phyloP scores from a whole-genome alignment of 164 flowering plant species.

The Aristolochia fimbriata region DNA sequence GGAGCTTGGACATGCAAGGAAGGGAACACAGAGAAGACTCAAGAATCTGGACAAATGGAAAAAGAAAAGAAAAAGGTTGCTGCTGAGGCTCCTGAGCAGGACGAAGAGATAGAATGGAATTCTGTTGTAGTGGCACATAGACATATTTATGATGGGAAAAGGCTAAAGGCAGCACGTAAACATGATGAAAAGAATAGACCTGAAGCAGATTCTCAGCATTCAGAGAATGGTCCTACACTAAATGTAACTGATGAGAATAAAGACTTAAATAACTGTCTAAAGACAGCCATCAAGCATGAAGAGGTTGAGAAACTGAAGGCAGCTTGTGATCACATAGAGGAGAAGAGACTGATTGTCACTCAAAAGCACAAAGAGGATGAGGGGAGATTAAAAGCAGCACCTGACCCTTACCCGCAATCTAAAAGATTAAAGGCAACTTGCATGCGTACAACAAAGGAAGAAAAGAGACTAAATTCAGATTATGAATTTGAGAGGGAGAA shows the following conservation, averaged over 20 bases:
- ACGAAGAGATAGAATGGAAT: not conserved
- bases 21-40: too few species aligned
- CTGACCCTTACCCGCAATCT: not conserved
- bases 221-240: not conserved
- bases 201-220: too few species aligned
- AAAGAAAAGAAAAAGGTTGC: not conserved
- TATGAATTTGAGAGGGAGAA: constrained; percentile 7
- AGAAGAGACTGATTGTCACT: not conserved
- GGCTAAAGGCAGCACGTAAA: constrained; percentile 12
- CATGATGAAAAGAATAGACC: constrained; percentile 2
- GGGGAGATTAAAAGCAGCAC: not conserved
- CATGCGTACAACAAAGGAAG: not conserved
- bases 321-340: constrained; percentile 1
- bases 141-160: constrained; percentile 6
- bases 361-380: constrained; percentile 1
- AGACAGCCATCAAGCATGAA: not conserved
- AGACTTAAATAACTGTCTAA: constrained; percentile 4
- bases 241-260: constrained; percentile 7
- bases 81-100: not conserved
- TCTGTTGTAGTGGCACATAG: not conserved
- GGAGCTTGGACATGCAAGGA: too few species aligned
- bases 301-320: constrained; percentile 1
- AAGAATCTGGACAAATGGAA: constrained; percentile 4
- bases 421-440: not conserved
- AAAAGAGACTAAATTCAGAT: not conserved